A percentile compares a stretch with the other conserved stretches of the same genome.
Conservation (phyloP, 768 basidiomycete genomes). For the Steccherinum ochraceum region DNA sequence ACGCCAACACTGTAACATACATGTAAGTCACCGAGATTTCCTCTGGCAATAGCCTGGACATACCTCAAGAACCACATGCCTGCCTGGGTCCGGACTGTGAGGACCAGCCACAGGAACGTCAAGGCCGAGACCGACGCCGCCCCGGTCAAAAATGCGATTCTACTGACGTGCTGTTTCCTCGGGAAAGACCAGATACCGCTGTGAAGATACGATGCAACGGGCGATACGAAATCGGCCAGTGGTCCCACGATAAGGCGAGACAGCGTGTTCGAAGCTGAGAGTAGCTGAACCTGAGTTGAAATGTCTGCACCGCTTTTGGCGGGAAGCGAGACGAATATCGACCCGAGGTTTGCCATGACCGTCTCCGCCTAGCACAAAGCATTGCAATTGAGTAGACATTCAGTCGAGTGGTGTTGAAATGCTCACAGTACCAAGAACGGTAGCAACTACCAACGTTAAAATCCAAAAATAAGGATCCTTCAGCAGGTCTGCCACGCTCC, state of each 20-base stretch:
- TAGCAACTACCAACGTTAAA: constrained; percentile 42
- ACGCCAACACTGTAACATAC: constrained; percentile 55
- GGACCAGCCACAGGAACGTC: constrained; percentile 51
- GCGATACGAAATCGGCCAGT: constrained; percentile 68
- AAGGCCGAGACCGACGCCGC: constrained; percentile 41
- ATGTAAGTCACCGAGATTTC: no score
- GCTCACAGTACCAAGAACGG: constrained; percentile 67
- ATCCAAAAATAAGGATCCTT: constrained; percentile 59
- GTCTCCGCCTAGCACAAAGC: constrained; percentile 55
- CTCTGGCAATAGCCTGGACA: no score
- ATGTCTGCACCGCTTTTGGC: constrained; percentile 20
- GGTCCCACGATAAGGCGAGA: constrained; percentile 64
- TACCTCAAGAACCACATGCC: constrained; percentile 71
- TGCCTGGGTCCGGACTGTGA: constrained; percentile 40
- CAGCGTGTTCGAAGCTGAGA: constrained; percentile 67
- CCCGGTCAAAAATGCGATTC: constrained; percentile 51
- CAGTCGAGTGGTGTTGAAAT: not conserved
- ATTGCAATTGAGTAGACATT: constrained; percentile 1
- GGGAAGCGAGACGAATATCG: constrained; percentile 63
- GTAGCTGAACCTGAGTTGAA: constrained; percentile 59
- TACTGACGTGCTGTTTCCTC: constrained; percentile 52
- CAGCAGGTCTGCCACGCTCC: constrained; percentile 37
- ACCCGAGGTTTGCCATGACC: constrained; percentile 79
- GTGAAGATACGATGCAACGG: constrained; percentile 41
- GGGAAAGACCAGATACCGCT: constrained; percentile 29